Evolutionary conservation across 2,329 filamentous ascomycete genomes (phyloP).

Genomic region (Coleophoma cylindrospora): DNA sequence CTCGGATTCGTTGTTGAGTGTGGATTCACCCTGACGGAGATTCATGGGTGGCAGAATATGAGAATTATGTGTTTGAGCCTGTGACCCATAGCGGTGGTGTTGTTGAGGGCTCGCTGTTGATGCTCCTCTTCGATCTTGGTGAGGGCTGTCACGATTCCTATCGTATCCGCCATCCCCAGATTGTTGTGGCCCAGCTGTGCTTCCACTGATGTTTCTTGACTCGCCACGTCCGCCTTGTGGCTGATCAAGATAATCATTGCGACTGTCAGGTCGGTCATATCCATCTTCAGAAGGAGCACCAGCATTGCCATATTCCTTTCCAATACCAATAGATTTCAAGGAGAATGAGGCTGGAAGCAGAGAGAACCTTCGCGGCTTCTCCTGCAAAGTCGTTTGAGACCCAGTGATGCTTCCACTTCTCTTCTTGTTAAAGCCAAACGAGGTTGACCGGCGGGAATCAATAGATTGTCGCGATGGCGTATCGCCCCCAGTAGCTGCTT

Average conservation of each 20-base stretch:
- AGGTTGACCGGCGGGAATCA: constrained; percentile 71
- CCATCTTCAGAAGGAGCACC: constrained; percentile 14
- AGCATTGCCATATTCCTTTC: constrained; percentile 39
- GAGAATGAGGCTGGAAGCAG: constrained; percentile 62
- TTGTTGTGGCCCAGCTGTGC: constrained; percentile 11
- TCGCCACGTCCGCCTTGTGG: constrained; percentile 12
- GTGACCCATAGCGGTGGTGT: constrained; percentile 34
- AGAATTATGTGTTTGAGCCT: constrained; percentile 23
- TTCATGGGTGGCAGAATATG: constrained; percentile 22
- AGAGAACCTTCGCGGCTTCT: constrained; percentile 66
- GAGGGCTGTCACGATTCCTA: constrained; percentile 18
- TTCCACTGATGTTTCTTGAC: constrained; percentile 15
- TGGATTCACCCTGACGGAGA: constrained; percentile 21
- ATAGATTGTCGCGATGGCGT: constrained; percentile 51
- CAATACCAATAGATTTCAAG: constrained; percentile 57
- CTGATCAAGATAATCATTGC: constrained; percentile 15
- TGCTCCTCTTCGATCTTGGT: constrained; percentile 32
- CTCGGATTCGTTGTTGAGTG: constrained; percentile 23
- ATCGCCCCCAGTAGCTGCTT: constrained; percentile 42
- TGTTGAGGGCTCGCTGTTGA: constrained; percentile 35
- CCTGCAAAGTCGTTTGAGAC: constrained; percentile 42
- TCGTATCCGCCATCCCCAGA: constrained; percentile 22
- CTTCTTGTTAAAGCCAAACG: constrained; percentile 65
- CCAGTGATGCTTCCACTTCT: constrained; percentile 60
- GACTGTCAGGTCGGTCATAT: constrained; percentile 18